Percentiles rank a stretch among this genome's conserved stretches.
Evolutionary conservation across 306 rosid genomes (phyloP).

Genomic region (Castanea crenata): DNA sequence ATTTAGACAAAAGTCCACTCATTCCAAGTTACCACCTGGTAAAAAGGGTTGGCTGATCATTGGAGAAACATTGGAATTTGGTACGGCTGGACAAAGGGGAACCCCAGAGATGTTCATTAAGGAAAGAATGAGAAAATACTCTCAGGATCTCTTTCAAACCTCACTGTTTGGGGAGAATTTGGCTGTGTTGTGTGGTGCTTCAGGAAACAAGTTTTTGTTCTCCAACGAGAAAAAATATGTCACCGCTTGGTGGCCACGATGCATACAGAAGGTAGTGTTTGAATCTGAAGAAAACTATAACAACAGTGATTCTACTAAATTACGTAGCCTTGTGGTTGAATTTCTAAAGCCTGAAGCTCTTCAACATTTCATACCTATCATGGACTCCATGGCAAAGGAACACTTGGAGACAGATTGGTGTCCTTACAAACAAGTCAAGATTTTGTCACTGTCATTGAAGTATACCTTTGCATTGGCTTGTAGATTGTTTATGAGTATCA

Average conservation of each 20-base stretch:
- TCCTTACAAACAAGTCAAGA: background rate
- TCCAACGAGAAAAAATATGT: too few species aligned
- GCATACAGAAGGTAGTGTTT: too few species aligned
- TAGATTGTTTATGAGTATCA: background rate
- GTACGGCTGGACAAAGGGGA: background rate
- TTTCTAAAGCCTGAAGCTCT: background rate
- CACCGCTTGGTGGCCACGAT: too few species aligned
- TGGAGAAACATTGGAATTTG: background rate
- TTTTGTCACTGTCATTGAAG: background rate
- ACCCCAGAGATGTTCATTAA: background rate
- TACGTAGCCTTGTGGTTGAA: background rate
- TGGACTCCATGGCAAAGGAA: background rate
- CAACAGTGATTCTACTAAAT: too few species aligned
- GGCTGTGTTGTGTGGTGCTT: too few species aligned
- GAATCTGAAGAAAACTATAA: too few species aligned
- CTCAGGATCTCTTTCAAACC: too few species aligned
- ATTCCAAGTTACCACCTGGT: background rate
- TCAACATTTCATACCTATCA: background rate
- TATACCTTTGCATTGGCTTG: background rate
- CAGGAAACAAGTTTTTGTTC: too few species aligned
- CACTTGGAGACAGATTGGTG: background rate
- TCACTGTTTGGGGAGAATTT: too few species aligned
- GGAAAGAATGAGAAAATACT: too few species aligned
- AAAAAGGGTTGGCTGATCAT: background rate
- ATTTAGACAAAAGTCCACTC: background rate